Base-by-base conservation (phyloP, 116 monocot genomes). In the Posidonia oceanica region DNA sequence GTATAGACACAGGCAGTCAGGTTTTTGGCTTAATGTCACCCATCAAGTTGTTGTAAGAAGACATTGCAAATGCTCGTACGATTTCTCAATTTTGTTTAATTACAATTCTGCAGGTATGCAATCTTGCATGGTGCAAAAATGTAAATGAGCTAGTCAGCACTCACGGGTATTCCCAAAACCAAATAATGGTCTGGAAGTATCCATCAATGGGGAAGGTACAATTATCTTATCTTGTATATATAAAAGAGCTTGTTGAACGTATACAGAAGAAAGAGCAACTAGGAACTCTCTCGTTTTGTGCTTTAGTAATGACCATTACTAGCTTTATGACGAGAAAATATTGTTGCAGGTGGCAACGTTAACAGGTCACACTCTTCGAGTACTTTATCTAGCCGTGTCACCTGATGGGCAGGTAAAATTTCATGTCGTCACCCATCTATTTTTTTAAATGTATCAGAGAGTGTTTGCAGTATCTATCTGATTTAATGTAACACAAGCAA, bases 111-210 rank as follows among this genome's bases (percentile, higher is more conserved):
- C 83, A 97, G 96, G 89, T 97, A 5, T 97, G 96, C 75, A 97
- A 89, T 73, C 69, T 91, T 20, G 88, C 88, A 17, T 97, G 96
- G 96, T 85, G 87, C 38, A 98, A 87, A 76, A 92, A 93, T 79
- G 82, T 84, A 15, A 98, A 98, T 78, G 98, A 98, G 64, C 23
- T 98, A 38, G 92, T 98, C 17, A 98, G 98, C 74, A 90, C 93
- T 44, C 98, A 98, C 80, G 98, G 97, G 72, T 98, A 93, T 75
- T 98, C 92, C 8, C 92, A 90, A 78, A 92, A 98, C 65, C 90
- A 98, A 72, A 87, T 98, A 39, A 92, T 89, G 93, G 79, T 98
- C 23, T 98, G 97, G 97, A 98, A 93, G 56, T 98, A 98, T 76
- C 97, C 97, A 48, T 98, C 97, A 7, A 76, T 98, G 82, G 53